phyloP scores from a whole-genome alignment of 176 grass and related monocot species.

The Paspalum notatum region DNA sequence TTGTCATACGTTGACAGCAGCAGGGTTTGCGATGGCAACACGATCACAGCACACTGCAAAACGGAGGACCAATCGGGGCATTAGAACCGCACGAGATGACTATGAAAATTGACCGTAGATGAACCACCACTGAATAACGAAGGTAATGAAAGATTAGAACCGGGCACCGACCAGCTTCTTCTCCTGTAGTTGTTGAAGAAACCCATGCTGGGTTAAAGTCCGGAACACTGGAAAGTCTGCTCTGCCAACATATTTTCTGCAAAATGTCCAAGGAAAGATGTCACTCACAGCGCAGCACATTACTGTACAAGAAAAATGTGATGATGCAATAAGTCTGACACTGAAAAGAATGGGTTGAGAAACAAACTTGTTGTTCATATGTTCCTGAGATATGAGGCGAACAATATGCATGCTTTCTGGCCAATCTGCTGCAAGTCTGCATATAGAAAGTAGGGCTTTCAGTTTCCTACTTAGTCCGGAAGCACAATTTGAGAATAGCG shows the following conservation, averaged over 20 bases:
- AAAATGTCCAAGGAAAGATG: constrained; percentile 32
- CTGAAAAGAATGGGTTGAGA: constrained; percentile 29
- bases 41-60: constrained; percentile 86
- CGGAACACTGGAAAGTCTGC: constrained; percentile 86
- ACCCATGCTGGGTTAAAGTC: constrained; percentile 86
- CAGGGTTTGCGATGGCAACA: constrained; percentile 87
- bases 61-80: neutral
- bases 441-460: constrained; percentile 31
- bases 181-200: constrained; percentile 91
- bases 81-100: constrained; percentile 5
- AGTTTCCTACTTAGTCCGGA: constrained; percentile 12
- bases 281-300: constrained; percentile 26
- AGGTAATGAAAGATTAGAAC: constrained; percentile 12
- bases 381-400: constrained; percentile 88
- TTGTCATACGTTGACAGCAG: constrained; percentile 87
- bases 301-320: neutral
- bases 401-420: constrained; percentile 92
- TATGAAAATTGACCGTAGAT: neutral
- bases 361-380: constrained; percentile 91
- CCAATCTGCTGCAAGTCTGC: constrained; percentile 83
- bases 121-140: neutral
- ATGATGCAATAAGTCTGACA: neutral
- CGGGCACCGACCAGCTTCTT: constrained; percentile 76
- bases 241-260: constrained; percentile 86
- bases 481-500: neutral